Evolutionary conservation across 495 filamentous ascomycete species (phyloP).

Genomic region (Massariosphaeria phaeospora): DNA sequence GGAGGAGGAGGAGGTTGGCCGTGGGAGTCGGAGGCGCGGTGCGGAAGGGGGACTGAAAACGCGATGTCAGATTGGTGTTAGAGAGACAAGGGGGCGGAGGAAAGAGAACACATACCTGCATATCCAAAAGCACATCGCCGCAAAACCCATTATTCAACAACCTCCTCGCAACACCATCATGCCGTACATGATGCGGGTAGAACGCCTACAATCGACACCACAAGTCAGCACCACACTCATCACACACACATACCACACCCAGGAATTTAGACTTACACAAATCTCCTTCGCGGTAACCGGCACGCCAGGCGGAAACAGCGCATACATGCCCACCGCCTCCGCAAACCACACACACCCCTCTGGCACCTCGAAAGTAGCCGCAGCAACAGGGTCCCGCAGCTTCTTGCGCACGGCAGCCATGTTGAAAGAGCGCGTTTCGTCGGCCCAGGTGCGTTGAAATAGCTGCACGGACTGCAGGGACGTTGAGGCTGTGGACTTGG

Average conservation of each 20-base stretch:
- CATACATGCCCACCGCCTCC: slow-evolving; percentile 5
- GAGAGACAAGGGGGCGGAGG: too few species aligned
- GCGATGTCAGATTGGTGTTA: too few species aligned
- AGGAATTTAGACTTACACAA: not conserved
- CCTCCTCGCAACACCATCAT: not conserved
- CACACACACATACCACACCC: not conserved
- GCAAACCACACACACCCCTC: slow-evolving; percentile 3
- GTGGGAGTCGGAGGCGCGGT: too few species aligned
- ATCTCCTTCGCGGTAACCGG: slow-evolving; percentile 12
- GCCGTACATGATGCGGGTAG: slow-evolving; percentile 11
- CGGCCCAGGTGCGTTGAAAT: slow-evolving; percentile 1
- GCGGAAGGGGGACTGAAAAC: too few species aligned
- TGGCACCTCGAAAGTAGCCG: not conserved
- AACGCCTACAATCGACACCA: too few species aligned
- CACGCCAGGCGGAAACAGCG: slow-evolving; percentile 6
- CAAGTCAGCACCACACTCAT: not conserved
- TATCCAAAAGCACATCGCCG: not conserved
- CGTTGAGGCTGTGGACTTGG: not conserved
- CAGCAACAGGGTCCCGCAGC: not conserved
- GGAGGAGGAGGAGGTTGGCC: too few species aligned
- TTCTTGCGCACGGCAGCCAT: not conserved
- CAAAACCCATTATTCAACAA: slow-evolving; percentile 3
- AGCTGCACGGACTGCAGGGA: not conserved
- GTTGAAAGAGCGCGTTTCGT: slow-evolving; percentile 7
- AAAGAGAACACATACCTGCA: too few species aligned